Evolutionary conservation across 352 stramenopile genomes (phyloP).

Genomic region (Phytophthora pisi): DNA sequence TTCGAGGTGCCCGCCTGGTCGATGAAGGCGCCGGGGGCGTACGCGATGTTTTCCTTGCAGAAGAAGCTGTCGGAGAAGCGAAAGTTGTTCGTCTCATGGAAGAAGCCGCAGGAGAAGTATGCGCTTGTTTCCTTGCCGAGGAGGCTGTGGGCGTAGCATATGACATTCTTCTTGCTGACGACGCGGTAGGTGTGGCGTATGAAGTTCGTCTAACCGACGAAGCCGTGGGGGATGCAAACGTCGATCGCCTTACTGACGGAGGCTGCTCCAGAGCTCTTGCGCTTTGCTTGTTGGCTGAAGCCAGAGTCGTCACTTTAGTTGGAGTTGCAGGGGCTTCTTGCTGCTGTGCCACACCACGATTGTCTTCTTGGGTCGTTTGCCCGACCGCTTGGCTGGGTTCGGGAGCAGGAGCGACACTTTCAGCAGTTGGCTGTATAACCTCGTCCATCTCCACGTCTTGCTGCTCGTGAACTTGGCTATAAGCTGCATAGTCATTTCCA

Average conservation of each 20-base stretch:
- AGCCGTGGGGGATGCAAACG: slow-evolving; percentile 12
- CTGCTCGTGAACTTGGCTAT: background rate
- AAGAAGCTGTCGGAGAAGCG: slow-evolving; percentile 23
- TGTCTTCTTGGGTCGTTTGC: slow-evolving; percentile 22
- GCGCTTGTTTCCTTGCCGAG: slow-evolving; percentile 16
- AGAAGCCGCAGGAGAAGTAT: slow-evolving; percentile 12
- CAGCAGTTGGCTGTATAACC: slow-evolving; percentile 1
- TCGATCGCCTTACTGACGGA: slow-evolving; percentile 5
- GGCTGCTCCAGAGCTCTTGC: background rate
- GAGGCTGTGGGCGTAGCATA: slow-evolving; percentile 15
- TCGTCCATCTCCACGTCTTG: slow-evolving; percentile 30
- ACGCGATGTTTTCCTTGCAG: slow-evolving; percentile 20
- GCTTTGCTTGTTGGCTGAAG: slow-evolving; percentile 10
- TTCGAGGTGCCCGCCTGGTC: slow-evolving; percentile 14
- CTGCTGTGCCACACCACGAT: background rate
- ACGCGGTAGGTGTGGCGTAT: slow-evolving; percentile 15
- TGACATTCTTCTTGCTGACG: slow-evolving; percentile 13
- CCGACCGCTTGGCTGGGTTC: slow-evolving; percentile 9
- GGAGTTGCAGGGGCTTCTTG: background rate
- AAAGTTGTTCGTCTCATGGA: slow-evolving; percentile 23
- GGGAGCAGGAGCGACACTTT: background rate
- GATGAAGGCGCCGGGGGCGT: slow-evolving; percentile 5
- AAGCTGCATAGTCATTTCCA: slow-evolving; percentile 11
- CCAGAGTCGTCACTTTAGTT: slow-evolving; percentile 1
- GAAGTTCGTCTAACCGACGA: slow-evolving; percentile 12